Evolutionary conservation across 1,284 basidiomycete genomes (phyloP).

Genomic region (Hymenochaete sp.): DNA sequence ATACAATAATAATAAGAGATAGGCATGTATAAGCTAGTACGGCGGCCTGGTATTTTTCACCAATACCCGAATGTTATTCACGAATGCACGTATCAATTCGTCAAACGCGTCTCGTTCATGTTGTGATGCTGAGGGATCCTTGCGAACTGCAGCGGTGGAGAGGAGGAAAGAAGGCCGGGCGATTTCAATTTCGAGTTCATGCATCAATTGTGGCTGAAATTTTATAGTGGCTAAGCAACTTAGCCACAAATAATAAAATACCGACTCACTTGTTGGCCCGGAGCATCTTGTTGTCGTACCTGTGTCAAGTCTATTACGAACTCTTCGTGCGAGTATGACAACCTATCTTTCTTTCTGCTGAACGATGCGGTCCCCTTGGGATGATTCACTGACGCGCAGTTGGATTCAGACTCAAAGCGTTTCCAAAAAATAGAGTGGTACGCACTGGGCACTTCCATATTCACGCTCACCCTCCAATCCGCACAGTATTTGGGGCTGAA

Average conservation of each 20-base stretch:
- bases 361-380: conserved; percentile 50
- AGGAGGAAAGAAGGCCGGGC: conserved; percentile 53
- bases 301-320: conserved; percentile 92
- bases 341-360: conserved; percentile 78
- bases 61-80: conserved; percentile 70
- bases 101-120: conserved; percentile 66
- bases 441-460: conserved; percentile 70
- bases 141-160: conserved; percentile 48
- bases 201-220: conserved; percentile 43
- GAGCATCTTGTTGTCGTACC: conserved; percentile 53
- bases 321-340: conserved; percentile 90
- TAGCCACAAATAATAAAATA: background rate
- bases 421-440: conserved; percentile 12
- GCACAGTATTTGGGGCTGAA: conserved; percentile 74
- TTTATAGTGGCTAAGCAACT: background rate
- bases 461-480: conserved; percentile 92
- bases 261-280: conserved; percentile 31
- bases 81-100: conserved; percentile 73
- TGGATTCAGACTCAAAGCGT: conserved; percentile 18
- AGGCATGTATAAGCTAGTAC: background rate
- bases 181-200: conserved; percentile 69
- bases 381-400: conserved; percentile 38
- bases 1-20: background rate
- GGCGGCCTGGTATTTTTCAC: conserved; percentile 47
- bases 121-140: conserved; percentile 47